Percentiles rank a stretch among this genome's conserved stretches.
Evolutionary conservation across 2,329 filamentous ascomycete species (phyloP).

Genomic region (Alternaria sp.): DNA sequence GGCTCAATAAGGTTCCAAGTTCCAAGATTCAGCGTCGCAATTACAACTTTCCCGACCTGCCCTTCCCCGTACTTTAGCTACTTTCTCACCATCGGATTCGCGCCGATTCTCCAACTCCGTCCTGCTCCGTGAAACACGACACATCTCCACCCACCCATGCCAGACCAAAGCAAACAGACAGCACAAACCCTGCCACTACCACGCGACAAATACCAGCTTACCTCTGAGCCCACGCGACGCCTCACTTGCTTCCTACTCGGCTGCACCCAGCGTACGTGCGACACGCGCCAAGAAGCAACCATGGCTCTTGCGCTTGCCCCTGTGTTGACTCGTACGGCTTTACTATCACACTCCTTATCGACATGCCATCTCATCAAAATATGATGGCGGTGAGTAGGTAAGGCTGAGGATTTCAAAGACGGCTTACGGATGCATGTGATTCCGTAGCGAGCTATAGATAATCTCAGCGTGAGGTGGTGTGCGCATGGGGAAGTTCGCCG

Average conservation of each 20-base stretch:
- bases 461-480: slow-evolving; percentile 8
- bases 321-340: slow-evolving; percentile 13
- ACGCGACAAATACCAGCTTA: slow-evolving; percentile 17
- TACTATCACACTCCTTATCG: slow-evolving; percentile 13
- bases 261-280: slow-evolving; percentile 10
- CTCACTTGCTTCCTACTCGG: slow-evolving; percentile 4
- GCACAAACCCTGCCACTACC: slow-evolving; percentile 11
- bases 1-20: not conserved
- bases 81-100: not conserved
- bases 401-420: not conserved
- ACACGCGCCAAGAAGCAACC: slow-evolving; percentile 17
- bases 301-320: slow-evolving; percentile 16
- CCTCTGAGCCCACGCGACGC: slow-evolving; percentile 13
- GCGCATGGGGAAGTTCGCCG: not conserved
- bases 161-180: slow-evolving; percentile 15
- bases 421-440: slow-evolving; percentile 6
- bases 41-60: slow-evolving; percentile 1
- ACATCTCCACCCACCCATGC: slow-evolving; percentile 11
- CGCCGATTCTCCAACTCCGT: slow-evolving; percentile 3
- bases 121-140: slow-evolving; percentile 9
- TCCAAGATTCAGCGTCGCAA: not conserved
- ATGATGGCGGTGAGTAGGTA: slow-evolving; percentile 2
- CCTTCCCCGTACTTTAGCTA: not conserved
- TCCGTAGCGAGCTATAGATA: not conserved
- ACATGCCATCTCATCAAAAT: slow-evolving; percentile 2